Base-by-base conservation (phyloP, 2,329 filamentous ascomycete species). In the Aspergillus felis region DNA sequence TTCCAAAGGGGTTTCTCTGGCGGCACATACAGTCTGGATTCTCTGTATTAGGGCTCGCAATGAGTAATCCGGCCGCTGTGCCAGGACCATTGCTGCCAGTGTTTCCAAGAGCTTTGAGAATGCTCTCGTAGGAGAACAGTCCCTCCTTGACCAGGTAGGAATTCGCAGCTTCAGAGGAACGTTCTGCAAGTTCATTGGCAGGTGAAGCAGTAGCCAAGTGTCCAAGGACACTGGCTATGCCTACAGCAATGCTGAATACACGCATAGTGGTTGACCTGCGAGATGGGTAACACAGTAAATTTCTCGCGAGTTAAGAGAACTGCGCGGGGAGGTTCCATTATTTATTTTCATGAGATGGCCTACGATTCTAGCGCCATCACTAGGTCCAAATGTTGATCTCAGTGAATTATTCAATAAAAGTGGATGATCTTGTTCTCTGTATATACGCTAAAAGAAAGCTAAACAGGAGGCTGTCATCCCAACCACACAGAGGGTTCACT, bases 11-110 rank as follows among this genome's bases (percentile, higher is more conserved):
- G 28, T 4, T 12, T 20, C 2, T 25, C 0, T 12, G 8, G 6
- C 5, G n/a, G 28, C 20, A 72, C 76, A 66, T 64, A 83, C 81
- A 85, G 64, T 83, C 71, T 1, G 82, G 82, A 62, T 82, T 71
- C 2, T 62, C 68, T 25, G 74, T 82, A 3, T 79, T 82, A 24
- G 82, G 82, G 58, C 80, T 82, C 1, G 82, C 83, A 55, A 85
- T 71, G 2, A 84, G 76, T 53, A 82, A 74, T 38, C 82, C 82
- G 3, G 79, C 69, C 27, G 69, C 71, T 8, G 81, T 81, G 22
- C 81, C 82, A 2, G 42, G 42, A 12, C 20, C 42, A 24, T 46
- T 46, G 9, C 1, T 24, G 20, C 42, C 42, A 24, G 42, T 46
- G 42, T 46, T 46, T 2, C 42, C 42, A 46, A 46, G 8, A 3